Base-by-base conservation (phyloP, 192 early-diverging fungal species). In the Rhizophlyctis rosea region DNA sequence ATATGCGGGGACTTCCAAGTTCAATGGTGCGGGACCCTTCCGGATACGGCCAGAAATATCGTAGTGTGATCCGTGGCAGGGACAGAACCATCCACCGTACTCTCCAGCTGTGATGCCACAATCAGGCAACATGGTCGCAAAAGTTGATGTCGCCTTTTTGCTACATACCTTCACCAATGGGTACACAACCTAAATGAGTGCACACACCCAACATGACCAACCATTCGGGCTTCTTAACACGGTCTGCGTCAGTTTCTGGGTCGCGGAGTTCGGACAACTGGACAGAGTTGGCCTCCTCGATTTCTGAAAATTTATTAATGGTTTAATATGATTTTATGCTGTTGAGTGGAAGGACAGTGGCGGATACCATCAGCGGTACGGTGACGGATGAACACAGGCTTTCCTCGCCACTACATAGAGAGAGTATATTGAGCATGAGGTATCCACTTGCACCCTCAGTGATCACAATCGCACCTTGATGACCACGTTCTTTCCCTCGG, bases 31-130 rank as follows among this genome's bases (percentile, higher is more conserved):
- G 29, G 96, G 96, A 56, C 96, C 96, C 83, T 96, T 95, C 69
- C 96, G 87, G 65, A 96, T 94, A 80, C 95, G 93, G 48, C 95
- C 95, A 58, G 93, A 94, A 65, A 98, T 93, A 75, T 98, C 96
- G 76, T 98, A 98, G 74, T 98, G 96, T 36, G 96, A 98, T 59
- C 96, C 96, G 81, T 98, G 96, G 87, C 96, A 98, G 54, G 96
- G 96, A 80, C 96, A 98, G 88, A 96, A 98, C 96, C 96, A 98
- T 68, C 96, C 96, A 71, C 91, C 91, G 76, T 85, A 98, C 57
- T 98, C 96, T 72, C 96, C 96, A 72, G 96, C 86, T 83, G 55
- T 3, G 59, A n/a, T 69, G 27, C 61, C 24, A 30, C 29, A 59
- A 48, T 30, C 14, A 28, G 23, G 29, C 54, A 36, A 58, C 18